Evolutionary conservation across 78 protist species (phyloP).

Genomic region (slime mould (Dictyostelium discoideum)): DNA sequence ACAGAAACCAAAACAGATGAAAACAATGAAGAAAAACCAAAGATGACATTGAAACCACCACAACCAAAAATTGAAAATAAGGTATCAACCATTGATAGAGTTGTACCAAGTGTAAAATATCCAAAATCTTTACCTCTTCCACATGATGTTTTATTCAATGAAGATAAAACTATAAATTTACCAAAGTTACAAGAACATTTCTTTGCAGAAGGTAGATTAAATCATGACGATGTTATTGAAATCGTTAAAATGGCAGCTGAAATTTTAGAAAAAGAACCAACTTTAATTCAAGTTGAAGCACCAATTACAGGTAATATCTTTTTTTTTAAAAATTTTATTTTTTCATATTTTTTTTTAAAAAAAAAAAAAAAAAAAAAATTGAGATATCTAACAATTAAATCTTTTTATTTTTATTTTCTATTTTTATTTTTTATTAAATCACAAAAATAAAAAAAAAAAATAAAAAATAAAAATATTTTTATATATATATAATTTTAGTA

Average conservation of each 20-base stretch:
- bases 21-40: neutral
- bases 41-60: slow-evolving; percentile 38
- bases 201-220: slow-evolving; percentile 67
- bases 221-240: slow-evolving; percentile 72
- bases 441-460: too few relatives aligned
- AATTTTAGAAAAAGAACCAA: slow-evolving; percentile 70
- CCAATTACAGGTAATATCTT: slow-evolving; percentile 74
- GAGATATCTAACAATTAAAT: neutral
- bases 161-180: slow-evolving; percentile 59
- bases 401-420: neutral
- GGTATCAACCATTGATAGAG: slow-evolving; percentile 48
- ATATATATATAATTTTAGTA: slow-evolving; percentile 87
- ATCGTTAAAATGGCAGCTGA: slow-evolving; percentile 69
- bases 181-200: slow-evolving; percentile 78
- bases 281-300: slow-evolving; percentile 52
- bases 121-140: slow-evolving; percentile 59
- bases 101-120: slow-evolving; percentile 68
- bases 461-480: neutral
- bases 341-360: neutral
- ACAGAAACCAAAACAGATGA: neutral
- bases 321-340: neutral
- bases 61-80: slow-evolving; percentile 17
- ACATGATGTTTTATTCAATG: slow-evolving; percentile 44
- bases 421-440: neutral
- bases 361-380: neutral